phyloP scores from a whole-genome alignment of 2,329 filamentous ascomycete species.

The Sporothrix luriei region DNA sequence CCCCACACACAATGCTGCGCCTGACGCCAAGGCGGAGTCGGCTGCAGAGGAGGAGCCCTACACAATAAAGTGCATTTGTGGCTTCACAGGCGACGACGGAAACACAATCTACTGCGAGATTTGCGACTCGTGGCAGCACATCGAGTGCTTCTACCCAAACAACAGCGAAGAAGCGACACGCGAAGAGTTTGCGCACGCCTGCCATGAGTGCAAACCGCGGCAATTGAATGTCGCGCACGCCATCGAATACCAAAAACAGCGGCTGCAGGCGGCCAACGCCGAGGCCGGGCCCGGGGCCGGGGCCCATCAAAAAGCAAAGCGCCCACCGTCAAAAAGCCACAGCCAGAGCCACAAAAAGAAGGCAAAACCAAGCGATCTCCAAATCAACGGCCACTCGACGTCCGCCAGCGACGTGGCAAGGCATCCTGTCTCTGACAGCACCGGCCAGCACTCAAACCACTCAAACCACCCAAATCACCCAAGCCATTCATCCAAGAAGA shows the following conservation, averaged over 20 bases:
- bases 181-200: slow-evolving; percentile 77
- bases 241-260: slow-evolving; percentile 67
- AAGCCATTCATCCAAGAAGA: slow-evolving; percentile 72
- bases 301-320: slow-evolving; percentile 69
- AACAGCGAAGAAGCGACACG: slow-evolving; percentile 72
- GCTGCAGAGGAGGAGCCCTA: slow-evolving; percentile 77
- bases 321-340: slow-evolving; percentile 75
- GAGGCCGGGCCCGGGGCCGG: slow-evolving; percentile 45
- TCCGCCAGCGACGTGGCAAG: slow-evolving; percentile 60
- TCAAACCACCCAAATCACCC: slow-evolving; percentile 69
- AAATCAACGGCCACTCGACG: slow-evolving; percentile 66
- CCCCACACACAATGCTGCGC: slow-evolving; percentile 43
- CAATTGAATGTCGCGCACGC: slow-evolving; percentile 73
- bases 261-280: slow-evolving; percentile 51
- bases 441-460: slow-evolving; percentile 49
- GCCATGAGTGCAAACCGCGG: slow-evolving; percentile 83
- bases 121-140: slow-evolving; percentile 98
- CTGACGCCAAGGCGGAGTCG: slow-evolving; percentile 53
- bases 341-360: slow-evolving; percentile 73
- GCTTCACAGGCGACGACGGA: slow-evolving; percentile 91
- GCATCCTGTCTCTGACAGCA: slow-evolving; percentile 39
- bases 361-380: slow-evolving; percentile 67
- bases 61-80: slow-evolving; percentile 97
- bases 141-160: slow-evolving; percentile 86
- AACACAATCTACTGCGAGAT: slow-evolving; percentile 95